Percentiles rank a stretch among this genome's conserved stretches.
Evolutionary conservation across 2,329 filamentous ascomycete species (phyloP).

Genomic region (Shiraia sp.): DNA sequence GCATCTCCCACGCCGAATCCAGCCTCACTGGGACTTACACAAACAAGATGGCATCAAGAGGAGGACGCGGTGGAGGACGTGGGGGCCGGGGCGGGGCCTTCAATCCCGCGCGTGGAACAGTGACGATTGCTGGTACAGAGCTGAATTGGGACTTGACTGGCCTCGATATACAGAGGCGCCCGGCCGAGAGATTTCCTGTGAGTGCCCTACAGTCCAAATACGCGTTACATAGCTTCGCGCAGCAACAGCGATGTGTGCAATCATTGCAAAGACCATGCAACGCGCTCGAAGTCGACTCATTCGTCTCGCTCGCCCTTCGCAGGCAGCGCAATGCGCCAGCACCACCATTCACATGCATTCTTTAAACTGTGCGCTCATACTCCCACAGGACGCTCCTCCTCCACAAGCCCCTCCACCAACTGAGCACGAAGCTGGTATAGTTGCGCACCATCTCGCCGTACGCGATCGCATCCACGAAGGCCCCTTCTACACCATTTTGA

Average conservation of each 20-base stretch:
- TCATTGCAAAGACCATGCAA: too few relatives aligned
- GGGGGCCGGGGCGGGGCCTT: constrained; percentile 36
- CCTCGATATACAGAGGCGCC: constrained; percentile 45
- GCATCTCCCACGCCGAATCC: neutral
- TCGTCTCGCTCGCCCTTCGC: too few relatives aligned
- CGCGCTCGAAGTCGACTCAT: too few relatives aligned
- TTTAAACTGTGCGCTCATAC: constrained; percentile 22
- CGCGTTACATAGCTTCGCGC: constrained; percentile 2
- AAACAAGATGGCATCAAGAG: constrained; percentile 35
- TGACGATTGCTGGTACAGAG: constrained; percentile 49
- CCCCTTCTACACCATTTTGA: constrained; percentile 61
- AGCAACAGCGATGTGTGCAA: neutral
- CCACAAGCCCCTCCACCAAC: constrained; percentile 47
- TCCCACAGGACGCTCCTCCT: constrained; percentile 35
- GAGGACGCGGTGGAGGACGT: constrained; percentile 29
- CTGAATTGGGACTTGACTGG: constrained; percentile 48
- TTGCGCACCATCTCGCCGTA: constrained; percentile 56
- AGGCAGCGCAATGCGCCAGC: constrained; percentile 5
- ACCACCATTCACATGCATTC: too few relatives aligned
- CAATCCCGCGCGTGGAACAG: constrained; percentile 34
- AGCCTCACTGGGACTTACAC: neutral
- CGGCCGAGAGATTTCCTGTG: constrained; percentile 49
- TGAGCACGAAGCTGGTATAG: constrained; percentile 50
- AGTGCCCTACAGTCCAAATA: constrained; percentile 13
- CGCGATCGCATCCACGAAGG: constrained; percentile 62